Percentiles rank a stretch among this genome's conserved stretches.
phyloP scores from a whole-genome alignment of 2,329 filamentous ascomycete genomes.

The Leptographium radiaticola region DNA sequence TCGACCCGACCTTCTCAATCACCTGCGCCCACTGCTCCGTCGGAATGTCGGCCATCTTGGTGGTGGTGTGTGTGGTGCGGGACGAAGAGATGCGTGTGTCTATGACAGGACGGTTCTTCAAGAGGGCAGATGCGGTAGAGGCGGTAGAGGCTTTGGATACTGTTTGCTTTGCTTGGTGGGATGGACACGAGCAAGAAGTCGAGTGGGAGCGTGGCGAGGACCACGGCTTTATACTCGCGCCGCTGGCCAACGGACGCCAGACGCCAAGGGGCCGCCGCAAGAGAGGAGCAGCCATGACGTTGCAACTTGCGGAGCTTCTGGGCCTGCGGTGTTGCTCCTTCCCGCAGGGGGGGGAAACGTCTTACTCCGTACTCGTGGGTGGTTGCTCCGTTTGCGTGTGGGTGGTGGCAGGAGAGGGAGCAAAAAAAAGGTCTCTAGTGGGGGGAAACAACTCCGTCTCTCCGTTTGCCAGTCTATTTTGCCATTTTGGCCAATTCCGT shows the following conservation, averaged over 20 bases:
- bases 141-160: neutral
- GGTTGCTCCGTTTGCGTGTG: neutral
- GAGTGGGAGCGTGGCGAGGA: neutral
- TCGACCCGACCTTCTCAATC: slow-evolving; percentile 65
- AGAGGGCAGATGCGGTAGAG: too few relatives aligned
- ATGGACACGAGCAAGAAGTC: neutral
- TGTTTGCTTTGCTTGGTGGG: neutral
- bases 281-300: neutral
- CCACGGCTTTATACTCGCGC: slow-evolving; percentile 2
- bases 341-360: too few relatives aligned
- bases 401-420: too few relatives aligned
- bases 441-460: too few relatives aligned
- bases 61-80: neutral
- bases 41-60: slow-evolving; percentile 48
- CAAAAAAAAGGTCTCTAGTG: too few relatives aligned
- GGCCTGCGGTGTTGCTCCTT: neutral
- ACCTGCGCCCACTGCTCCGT: slow-evolving; percentile 86
- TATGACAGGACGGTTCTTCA: too few relatives aligned
- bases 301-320: neutral
- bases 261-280: neutral
- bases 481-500: neutral
- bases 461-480: too few relatives aligned
- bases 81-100: neutral
- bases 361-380: too few relatives aligned
- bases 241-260: neutral